Base-by-base conservation (phyloP, 352 stramenopile species). In the Phytophthora cactorum region DNA sequence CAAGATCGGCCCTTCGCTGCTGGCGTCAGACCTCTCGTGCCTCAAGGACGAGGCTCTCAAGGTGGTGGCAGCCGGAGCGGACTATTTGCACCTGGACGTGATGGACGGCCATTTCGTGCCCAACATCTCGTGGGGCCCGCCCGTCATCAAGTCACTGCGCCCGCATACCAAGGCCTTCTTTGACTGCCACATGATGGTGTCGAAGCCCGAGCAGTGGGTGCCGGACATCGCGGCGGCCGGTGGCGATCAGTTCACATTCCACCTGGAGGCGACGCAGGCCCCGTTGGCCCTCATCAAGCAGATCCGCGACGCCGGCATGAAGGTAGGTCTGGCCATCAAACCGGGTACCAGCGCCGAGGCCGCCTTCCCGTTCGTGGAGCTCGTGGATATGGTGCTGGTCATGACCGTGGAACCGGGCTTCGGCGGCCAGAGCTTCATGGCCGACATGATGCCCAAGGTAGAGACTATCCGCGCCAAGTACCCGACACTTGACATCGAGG, bases 341-440 rank as follows among this genome's bases (percentile, higher is more conserved):
- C 97, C 97, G 5, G 86, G 84, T 39, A 99, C 97, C 10, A 79
- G 91, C 8, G 89, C 98, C 1, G 89, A 98, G 49, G 72, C 77
- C 5, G 77, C 98, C 11, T 84, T 96, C 28, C 79, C 83, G 62
- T 94, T 89, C 62, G 84, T 97, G 2, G 80, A 95, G 41, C 72
- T 96, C 31, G 81, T 98, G 29, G 97, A 99, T 70, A 92, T 99
- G 82, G 95, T 98, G 63, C 81, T 99, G 31, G 83, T 99, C 29
- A 99, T 99, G 97, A 99, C 97, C 4, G 97, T 99, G 28, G 95
- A 99, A 81, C 97, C 97, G 25, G 97, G 97, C 52, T 99, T 99
- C 66, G 93, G 95, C 32, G 97, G 97, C 29, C 97, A 99, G 81
- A 91, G 77, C 34, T 99, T 99, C 73, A 99, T 99, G 94, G 68